These are phyloP conservation scores for Lyophyllum atratum DNA, from an alignment of 768 basidiomycete genomes.

Conservation along the genomic window DNA sequence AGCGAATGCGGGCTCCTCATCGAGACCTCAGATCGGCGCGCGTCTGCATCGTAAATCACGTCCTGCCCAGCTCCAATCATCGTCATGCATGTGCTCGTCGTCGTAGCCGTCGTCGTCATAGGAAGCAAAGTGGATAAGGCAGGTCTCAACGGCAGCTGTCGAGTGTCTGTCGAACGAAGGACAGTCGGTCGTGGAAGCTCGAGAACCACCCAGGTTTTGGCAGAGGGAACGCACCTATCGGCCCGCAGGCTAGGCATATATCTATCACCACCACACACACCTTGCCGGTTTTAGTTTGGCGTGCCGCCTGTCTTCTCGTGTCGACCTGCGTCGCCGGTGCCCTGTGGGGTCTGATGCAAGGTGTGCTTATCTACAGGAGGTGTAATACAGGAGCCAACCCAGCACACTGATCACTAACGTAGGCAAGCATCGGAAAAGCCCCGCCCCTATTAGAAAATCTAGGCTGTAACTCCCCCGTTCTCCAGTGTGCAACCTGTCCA, in stretches of 20 bases:
- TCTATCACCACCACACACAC: not conserved
- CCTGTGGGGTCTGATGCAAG: not conserved
- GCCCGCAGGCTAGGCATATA: not conserved
- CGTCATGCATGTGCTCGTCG: not conserved
- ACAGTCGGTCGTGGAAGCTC: not conserved
- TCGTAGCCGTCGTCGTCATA: conserved; percentile 1
- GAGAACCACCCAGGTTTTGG: not conserved
- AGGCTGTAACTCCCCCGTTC: not conserved
- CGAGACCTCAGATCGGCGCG: not conserved
- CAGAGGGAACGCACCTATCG: not conserved
- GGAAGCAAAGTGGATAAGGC: not conserved
- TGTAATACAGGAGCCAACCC: not conserved
- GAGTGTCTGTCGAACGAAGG: not conserved
- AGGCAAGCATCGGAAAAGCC: not conserved
- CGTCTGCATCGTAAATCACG: not conserved
- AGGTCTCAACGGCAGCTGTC: conserved; percentile 3
- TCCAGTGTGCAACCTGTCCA: not conserved
- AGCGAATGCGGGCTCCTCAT: conserved; percentile 26
- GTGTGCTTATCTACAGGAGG: not conserved
- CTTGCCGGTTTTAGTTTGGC: not conserved
- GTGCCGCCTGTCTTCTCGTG: not conserved
- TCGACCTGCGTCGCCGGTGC: not conserved
- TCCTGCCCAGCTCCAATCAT: not conserved
- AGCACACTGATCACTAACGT: not conserved
- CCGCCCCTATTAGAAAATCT: not conserved